These are phyloP conservation scores for Colletotrichum nymphaeae DNA, from an alignment of 2,329 filamentous ascomycete genomes.

Conservation along the genomic window DNA sequence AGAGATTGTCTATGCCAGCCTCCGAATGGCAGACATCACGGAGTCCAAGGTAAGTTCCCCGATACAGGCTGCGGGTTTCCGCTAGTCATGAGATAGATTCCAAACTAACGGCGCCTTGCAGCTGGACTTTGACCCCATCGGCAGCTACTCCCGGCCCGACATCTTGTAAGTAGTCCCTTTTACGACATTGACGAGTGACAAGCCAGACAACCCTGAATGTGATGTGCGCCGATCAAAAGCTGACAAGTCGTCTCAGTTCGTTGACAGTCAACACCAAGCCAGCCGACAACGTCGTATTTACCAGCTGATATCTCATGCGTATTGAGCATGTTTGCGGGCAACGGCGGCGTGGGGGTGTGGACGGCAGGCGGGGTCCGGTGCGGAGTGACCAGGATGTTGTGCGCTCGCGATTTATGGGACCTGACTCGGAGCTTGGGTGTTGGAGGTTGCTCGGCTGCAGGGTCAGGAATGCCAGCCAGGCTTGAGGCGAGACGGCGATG, in stretches of 20 bases:
- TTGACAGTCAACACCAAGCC: conserved; percentile 47
- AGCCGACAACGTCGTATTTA: conserved; percentile 44
- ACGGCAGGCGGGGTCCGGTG: not conserved
- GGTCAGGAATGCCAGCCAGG: not conserved
- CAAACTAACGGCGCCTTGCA: conserved; percentile 34
- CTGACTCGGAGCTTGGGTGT: conserved; percentile 19
- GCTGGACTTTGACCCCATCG: conserved; percentile 55
- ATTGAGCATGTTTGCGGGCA: not conserved
- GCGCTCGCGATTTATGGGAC: conserved; percentile 9
- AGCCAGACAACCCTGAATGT: not conserved
- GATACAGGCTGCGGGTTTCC: not conserved
- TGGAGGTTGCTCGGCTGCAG: not conserved
- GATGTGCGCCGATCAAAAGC: conserved; percentile 10
- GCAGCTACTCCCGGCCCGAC: conserved; percentile 53
- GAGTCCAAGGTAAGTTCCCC: conserved; percentile 48
- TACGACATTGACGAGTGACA: conserved; percentile 25
- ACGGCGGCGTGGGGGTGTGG: not conserved
- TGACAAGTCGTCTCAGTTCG: conserved; percentile 28
- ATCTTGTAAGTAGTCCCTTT: conserved; percentile 48
- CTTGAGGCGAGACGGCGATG: not conserved
- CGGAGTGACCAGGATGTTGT: conserved; percentile 8
- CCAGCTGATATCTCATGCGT: conserved; percentile 10
- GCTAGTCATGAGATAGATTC: not conserved
- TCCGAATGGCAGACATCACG: conserved; percentile 47
- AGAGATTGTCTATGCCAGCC: conserved; percentile 50